Conservation (phyloP, 164 flowering plant species). For the Amborella trichopoda region DNA sequence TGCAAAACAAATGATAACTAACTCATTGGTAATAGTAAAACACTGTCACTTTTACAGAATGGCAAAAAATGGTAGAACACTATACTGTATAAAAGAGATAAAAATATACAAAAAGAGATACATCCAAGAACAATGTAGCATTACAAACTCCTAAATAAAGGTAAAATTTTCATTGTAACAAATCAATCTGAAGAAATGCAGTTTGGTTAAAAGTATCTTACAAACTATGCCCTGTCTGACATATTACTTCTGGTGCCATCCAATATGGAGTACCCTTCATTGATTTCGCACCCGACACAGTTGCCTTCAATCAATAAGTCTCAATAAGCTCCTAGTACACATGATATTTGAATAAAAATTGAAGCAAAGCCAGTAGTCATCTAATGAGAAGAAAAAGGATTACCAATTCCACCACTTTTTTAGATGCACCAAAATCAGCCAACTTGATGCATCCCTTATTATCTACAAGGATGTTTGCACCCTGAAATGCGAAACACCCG, state of each 20-base stretch:
- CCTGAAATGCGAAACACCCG: conserved; percentile 28
- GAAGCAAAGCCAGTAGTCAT: not conserved
- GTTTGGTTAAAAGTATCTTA: no score
- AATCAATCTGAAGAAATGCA: no score
- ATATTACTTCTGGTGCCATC: conserved; percentile 99
- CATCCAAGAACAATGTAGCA: no score
- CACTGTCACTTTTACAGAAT: no score
- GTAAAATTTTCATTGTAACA: no score
- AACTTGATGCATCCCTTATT: conserved; percentile 93
- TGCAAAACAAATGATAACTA: no score
- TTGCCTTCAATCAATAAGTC: conserved; percentile 42
- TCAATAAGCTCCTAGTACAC: conserved; percentile 4
- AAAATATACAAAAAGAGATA: no score
- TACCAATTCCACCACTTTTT: conserved; percentile 96
- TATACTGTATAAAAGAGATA: no score
- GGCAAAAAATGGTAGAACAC: no score
- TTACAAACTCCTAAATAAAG: no score
- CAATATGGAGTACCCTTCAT: conserved; percentile 99
- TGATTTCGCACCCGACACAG: conserved; percentile 87
- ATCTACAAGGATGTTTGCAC: conserved; percentile 94
- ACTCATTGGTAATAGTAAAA: no score
- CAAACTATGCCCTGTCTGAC: conserved; percentile 96
- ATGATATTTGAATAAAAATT: not conserved
- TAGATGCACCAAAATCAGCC: conserved; percentile 99
- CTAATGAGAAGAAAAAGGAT: conserved; percentile 1